Evolutionary conservation across 2,329 filamentous ascomycete genomes (phyloP).

Genomic region (Capronia epimyces): DNA sequence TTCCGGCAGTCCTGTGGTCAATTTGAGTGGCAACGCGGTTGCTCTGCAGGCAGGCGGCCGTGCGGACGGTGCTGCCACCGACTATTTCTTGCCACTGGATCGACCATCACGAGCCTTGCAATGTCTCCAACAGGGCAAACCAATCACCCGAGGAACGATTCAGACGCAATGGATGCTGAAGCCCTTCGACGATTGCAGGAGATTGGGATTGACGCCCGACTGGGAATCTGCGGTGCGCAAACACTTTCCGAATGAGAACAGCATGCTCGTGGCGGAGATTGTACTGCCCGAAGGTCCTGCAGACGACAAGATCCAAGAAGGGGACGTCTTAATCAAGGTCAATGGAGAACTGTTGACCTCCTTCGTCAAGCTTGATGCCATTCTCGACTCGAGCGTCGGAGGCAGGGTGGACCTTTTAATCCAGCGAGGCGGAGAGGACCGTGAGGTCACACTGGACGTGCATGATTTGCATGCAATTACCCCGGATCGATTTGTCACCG

Average conservation of each 20-base stretch:
- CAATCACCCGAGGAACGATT: conserved; percentile 87
- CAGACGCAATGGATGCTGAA: conserved; percentile 97
- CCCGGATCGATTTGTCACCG: conserved; percentile 89
- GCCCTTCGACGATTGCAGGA: conserved; percentile 92
- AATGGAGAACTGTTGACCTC: conserved; percentile 90
- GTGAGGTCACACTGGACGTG: conserved; percentile 77
- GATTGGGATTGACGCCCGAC: conserved; percentile 74
- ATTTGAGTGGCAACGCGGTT: conserved; percentile 85
- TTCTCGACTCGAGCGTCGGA: conserved; percentile 81
- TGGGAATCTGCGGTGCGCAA: conserved; percentile 83
- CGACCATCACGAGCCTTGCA: conserved; percentile 80
- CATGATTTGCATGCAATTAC: conserved; percentile 92
- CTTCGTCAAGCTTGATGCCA: conserved; percentile 85
- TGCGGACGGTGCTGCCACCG: conserved; percentile 89
- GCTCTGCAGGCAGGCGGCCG: conserved; percentile 90
- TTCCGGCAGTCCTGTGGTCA: conserved; percentile 96
- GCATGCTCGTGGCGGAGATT: conserved; percentile 95
- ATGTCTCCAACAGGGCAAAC: conserved; percentile 70
- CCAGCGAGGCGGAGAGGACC: conserved; percentile 80
- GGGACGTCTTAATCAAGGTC: conserved; percentile 87
- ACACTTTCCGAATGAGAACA: conserved; percentile 84
- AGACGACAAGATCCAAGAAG: conserved; percentile 81
- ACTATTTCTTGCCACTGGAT: conserved; percentile 94
- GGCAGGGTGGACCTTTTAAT: conserved; percentile 72
- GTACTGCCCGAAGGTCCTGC: conserved; percentile 86